Percentiles rank a stretch among this genome's conserved stretches.
Conservation (phyloP, 768 basidiomycete species). For the Mycena indigotica region DNA sequence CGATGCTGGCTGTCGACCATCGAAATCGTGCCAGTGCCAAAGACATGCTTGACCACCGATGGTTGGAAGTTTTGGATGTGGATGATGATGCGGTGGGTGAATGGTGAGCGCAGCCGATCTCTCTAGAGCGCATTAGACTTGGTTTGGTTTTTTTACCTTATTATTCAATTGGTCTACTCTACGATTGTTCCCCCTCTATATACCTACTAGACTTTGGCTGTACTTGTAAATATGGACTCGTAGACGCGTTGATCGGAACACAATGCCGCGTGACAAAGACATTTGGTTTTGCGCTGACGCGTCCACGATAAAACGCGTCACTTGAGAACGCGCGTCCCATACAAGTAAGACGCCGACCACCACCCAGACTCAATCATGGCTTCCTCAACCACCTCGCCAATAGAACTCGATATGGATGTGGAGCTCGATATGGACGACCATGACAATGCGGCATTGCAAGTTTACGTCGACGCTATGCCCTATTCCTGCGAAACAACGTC, state of each 20-base stretch:
- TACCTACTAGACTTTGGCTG: background rate
- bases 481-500: slow-evolving; percentile 67
- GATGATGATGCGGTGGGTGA: slow-evolving; percentile 49
- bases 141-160: background rate
- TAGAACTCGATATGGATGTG: slow-evolving; percentile 27
- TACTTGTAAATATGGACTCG: background rate
- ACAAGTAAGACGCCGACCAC: background rate
- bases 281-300: background rate
- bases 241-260: background rate
- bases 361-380: background rate
- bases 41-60: slow-evolving; percentile 74
- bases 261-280: background rate
- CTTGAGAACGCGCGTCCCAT: background rate
- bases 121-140: background rate
- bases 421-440: slow-evolving; percentile 53
- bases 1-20: slow-evolving; percentile 76
- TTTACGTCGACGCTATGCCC: slow-evolving; percentile 68
- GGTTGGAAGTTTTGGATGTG: slow-evolving; percentile 54
- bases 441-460: slow-evolving; percentile 61
- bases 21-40: slow-evolving; percentile 68
- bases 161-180: slow-evolving; percentile 1
- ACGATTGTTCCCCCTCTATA: slow-evolving; percentile 12
- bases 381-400: background rate
- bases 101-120: slow-evolving; percentile 38
- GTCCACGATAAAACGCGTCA: background rate